Base-by-base conservation (phyloP, 768 basidiomycete genomes). In the Pisolithus tinctorius region DNA sequence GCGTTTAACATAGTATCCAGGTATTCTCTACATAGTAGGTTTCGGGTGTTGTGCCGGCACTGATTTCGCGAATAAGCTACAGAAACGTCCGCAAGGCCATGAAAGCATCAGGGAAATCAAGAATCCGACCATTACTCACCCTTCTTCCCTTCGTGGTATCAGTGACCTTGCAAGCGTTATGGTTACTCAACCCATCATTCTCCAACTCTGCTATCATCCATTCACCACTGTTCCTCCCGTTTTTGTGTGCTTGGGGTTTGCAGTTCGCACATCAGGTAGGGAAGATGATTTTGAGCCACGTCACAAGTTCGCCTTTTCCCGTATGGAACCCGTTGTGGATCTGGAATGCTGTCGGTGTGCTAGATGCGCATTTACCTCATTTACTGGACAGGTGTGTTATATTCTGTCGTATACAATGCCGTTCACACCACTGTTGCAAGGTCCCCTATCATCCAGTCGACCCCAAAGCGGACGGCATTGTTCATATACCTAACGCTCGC, bases 191-290 rank as follows among this genome's bases (percentile, higher is more conserved):
- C 27, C 86, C 90, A 8, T 68, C 77, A 17, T 71, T 74, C 59
- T 69, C 76, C 50, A 70, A 81, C 51, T 83, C 84, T 3, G 73
- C 72, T n/a, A 81, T 95, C 65, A 73, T 96, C 38, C 74, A 86
- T 58, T 88, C 88, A 1, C 73, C 83, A 1, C 76, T 84, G 25
- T 84, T 98, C 63, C 70, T 97, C 10, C 92, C 93, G 3, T 96
- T 94, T 74, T 68, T 94, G 16, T 86, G 83, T 60, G 84, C 88
- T 17, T 98, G 94, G 93, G 95, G 93, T n/a, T 66, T 89, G 48
- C 87, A 89, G 66, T 90, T 91, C 57, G 86, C 88, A 27, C 88
- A 90, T 56, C 86, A 93, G 64, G 94, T 96, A 36, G 91, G 92
- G 10, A 74, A 86, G 57, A 88, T 98, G 76, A 98, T 97, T 60